Evolutionary conservation across 768 basidiomycete species (phyloP), one percentile per base, ranked within the genome.

Genomic region (Termitomyces sp.): DNA sequence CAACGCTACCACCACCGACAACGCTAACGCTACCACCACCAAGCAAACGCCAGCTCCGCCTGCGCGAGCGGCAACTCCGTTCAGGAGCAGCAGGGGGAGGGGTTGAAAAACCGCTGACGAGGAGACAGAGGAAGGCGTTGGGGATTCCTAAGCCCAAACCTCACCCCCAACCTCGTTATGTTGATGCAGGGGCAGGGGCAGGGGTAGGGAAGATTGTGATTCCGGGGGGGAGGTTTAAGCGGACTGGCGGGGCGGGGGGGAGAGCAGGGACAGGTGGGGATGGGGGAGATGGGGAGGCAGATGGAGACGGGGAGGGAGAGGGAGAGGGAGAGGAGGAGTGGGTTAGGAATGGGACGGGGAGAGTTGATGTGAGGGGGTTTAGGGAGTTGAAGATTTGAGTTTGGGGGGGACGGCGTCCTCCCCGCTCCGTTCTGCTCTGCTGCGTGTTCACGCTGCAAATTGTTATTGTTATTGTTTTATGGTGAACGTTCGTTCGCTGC

Each of bases 281-380:
- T n/a, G n/a, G n/a, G n/a, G 28, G 28, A 4, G 28, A 28, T 4
- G 4, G 4, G 4, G 28, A 28, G 28, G 28, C 2, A 2, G 68
- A 2, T n/a, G 28, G 28, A 4, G 28, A 28, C 28, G 4, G 4
- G 4, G 28, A 28, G 28, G 28, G 28, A 2, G 68, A 2, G 68
- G 78, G 28, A 28, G 28, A 53, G 35, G 69, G 44, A 12, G 72
- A 65, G 36, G 71, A 66, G 58, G 77, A 80, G 67, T 91, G 90
- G 90, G 76, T n/a, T n/a, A n/a, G 74, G 71, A 91, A 88, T 73
- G 90, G 89, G 64, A 82, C 84, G 36, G 90, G 89, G 56, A 76
- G 89, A 67, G 72, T 91, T 62, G 90, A 91, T 71, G 89, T 91
- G 57, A 79, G 90, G 57, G 90, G 90, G 56, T 91, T 91, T 73